Conservation (phyloP, 2,329 filamentous ascomycete species). For the Intubia oerlemansii region DNA sequence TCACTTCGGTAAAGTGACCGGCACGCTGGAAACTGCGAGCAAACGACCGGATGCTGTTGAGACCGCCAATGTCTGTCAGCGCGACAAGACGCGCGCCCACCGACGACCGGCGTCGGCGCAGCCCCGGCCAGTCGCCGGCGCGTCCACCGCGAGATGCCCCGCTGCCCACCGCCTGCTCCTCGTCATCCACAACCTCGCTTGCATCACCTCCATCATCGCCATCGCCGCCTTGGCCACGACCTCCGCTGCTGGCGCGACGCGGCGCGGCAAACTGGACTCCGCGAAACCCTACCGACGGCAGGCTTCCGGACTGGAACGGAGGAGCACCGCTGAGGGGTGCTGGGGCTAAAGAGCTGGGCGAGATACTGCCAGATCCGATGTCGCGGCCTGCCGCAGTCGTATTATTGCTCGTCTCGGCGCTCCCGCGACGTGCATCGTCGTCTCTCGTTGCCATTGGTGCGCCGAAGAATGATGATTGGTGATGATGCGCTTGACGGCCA, state of each 20-base stretch:
- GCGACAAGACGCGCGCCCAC: conserved; percentile 21
- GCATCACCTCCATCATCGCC: conserved; percentile 1
- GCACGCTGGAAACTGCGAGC: conserved; percentile 83
- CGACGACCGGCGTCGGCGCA: conserved; percentile 4
- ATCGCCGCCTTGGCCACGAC: background rate
- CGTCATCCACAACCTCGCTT: conserved; percentile 2
- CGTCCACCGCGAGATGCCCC: no score
- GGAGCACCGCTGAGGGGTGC: no score
- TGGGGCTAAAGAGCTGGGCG: no score
- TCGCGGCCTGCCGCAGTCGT: no score
- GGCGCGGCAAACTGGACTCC: conserved; percentile 4
- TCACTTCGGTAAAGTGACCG: conserved; percentile 70
- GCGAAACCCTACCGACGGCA: conserved; percentile 5
- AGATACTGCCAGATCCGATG: no score
- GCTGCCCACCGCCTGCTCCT: conserved; percentile 1
- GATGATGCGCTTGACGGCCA: no score
- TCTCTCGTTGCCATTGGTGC: no score
- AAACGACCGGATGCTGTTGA: conserved; percentile 89
- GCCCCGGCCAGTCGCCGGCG: conserved; percentile 4
- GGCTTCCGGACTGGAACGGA: conserved; percentile 3
- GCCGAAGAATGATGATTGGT: no score
- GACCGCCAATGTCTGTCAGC: conserved; percentile 56
- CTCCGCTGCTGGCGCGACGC: background rate
- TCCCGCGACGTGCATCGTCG: no score
- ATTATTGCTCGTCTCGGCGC: no score